Conservation (phyloP, 2,329 filamentous ascomycete species). For the Sarocladiaceae sp. region DNA sequence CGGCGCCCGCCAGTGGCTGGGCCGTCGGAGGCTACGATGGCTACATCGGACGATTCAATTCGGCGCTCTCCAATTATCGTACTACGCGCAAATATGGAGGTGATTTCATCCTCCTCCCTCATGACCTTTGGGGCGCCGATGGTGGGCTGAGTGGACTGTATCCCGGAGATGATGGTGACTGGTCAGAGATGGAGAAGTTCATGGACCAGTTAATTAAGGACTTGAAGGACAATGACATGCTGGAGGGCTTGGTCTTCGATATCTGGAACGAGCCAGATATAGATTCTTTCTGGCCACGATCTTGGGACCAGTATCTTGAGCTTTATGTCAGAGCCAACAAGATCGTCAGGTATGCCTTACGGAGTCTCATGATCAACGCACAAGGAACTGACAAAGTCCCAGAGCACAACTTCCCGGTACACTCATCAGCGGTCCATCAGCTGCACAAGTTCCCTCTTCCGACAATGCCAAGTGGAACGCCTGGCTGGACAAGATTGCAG, state of each 20-base stretch:
- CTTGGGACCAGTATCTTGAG: conserved; percentile 15
- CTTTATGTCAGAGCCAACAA: conserved; percentile 15
- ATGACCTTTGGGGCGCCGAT: conserved; percentile 43
- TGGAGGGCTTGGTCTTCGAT: conserved; percentile 34
- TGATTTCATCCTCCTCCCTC: conserved; percentile 37
- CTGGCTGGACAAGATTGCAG: conserved; percentile 10
- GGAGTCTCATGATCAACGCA: background rate
- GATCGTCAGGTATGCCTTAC: conserved; percentile 13
- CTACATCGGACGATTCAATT: conserved; percentile 29
- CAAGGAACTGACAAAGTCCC: background rate
- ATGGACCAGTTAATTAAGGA: conserved; percentile 30
- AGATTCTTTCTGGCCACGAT: conserved; percentile 15
- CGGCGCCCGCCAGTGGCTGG: conserved; percentile 3
- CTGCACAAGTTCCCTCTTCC: conserved; percentile 1
- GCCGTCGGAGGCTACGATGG: conserved; percentile 6
- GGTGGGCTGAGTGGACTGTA: conserved; percentile 24
- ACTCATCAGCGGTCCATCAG: conserved; percentile 11
- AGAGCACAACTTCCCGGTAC: conserved; percentile 13
- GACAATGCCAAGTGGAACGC: conserved; percentile 4
- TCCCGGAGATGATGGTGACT: conserved; percentile 44
- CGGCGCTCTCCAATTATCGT: conserved; percentile 37
- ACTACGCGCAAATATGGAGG: conserved; percentile 35
- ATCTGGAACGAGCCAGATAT: conserved; percentile 49
- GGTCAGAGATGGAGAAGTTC: conserved; percentile 37
- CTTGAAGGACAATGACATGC: conserved; percentile 30